Base-by-base conservation (phyloP, 768 basidiomycete species). In the Sutorius australiensis region DNA sequence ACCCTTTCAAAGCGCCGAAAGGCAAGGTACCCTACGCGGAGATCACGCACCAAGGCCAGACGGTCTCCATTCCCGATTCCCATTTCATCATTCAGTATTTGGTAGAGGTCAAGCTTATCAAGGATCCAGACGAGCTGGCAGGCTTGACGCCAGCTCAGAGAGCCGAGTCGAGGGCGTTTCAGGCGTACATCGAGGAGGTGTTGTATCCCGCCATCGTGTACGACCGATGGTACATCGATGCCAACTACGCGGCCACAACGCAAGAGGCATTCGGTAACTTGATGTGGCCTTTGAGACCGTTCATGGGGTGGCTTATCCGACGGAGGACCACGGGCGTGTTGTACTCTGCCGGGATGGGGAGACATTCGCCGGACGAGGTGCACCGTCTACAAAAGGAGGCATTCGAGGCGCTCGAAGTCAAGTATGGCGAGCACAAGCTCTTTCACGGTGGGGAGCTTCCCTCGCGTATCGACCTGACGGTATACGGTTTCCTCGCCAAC, bases 121-220 rank as follows among this genome's bases (percentile, higher is more conserved):
- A 57, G 24, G 69, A 72, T 41, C 67, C 65, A 4, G 69, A 71
- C 36, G 53, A 61, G 5, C 31, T 56, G 16, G 70, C 66, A 0
- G 55, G 55, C 7, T 39, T 71, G 54, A 65, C 71, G 5, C 13
- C 60, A 1, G 55, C 30, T 19, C 67, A 72, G 52, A 61, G 19
- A 44, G 69, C 62, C 41, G 69, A 71, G 43, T 71, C 71, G 24
- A 59, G 71, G 50, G 71, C 71, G 14, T 69, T 67, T 47, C 69
- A 71, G 31, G 67, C 60, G 12, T 71, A 61, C 40, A 21, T 71
- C 27, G 69, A 71, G 49, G 69, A 71, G 30, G 7, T 63, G 44
- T 10, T 72, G 52, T 71, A 71, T 30, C 13, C 31, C 24, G 64
- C 67, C 16, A 37, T 71, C 45, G 51, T 71, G 2, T 62, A 61